Base-by-base conservation (phyloP, 78 protist genomes). In the Paulinella micropora region DNA sequence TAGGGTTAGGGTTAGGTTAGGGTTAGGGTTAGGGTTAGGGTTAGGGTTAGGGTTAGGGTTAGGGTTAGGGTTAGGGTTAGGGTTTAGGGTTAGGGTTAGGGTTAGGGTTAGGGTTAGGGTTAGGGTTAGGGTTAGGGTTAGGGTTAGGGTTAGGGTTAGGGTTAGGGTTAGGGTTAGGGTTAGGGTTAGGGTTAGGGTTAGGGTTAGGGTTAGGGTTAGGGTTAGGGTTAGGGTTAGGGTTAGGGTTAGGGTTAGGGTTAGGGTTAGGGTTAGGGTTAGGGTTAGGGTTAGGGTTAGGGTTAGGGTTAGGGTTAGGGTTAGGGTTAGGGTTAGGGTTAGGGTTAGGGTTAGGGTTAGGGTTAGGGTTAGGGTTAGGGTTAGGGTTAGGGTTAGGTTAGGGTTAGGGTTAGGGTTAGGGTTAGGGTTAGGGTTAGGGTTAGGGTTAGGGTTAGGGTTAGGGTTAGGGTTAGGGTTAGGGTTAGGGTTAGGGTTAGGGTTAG, bases 81-180 rank as follows among this genome's bases (percentile, higher is more conserved):
- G 79, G 79, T n/a, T 67, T 67, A 67, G 79, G 79, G 79, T 67
- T 67, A 67, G 79, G 79, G 79, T 67, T 67, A 67, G 79, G 79
- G 79, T 67, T 67, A 67, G 79, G 79, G 79, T 67, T 67, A 67
- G 79, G 79, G 79, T 67, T 67, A 67, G 79, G 79, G 79, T 67
- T 67, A 67, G 79, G 79, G 79, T 67, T 67, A 67, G 79, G 79
- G 79, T 67, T 67, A 67, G 79, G 79, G 79, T 67, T 67, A 67
- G 79, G 79, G 79, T 67, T 67, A 67, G 79, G 79, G 79, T 67
- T 67, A 67, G 79, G 79, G 79, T 67, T 67, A 67, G 79, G 79
- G 79, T 67, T 67, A 67, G 79, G 79, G 79, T 67, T 67, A 67
- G 79, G 79, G 79, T 67, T 67, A 67, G 79, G 79, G 79, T 67